These are phyloP conservation scores for Radiomyces spectabilis DNA, from an alignment of 192 early-diverging fungal genomes.

Conservation along the genomic window DNA sequence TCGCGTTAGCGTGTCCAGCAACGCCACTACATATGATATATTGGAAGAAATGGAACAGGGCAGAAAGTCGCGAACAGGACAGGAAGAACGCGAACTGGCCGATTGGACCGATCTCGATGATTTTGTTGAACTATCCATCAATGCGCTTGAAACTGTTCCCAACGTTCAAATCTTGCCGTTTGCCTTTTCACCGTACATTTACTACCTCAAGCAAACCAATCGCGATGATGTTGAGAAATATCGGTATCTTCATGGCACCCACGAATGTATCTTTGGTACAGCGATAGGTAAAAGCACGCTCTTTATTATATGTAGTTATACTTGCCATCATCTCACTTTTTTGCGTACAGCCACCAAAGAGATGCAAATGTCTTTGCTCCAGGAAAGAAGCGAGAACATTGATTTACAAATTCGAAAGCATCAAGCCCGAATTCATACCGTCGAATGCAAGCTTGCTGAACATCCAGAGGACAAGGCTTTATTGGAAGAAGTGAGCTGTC, in stretches of 20 bases:
- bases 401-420: constrained; percentile 48
- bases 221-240: constrained; percentile 27
- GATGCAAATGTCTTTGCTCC: constrained; percentile 48
- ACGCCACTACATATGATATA: background rate
- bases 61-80: background rate
- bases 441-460: constrained; percentile 35
- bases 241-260: constrained; percentile 26
- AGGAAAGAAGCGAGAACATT: constrained; percentile 46
- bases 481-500: constrained; percentile 26
- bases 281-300: constrained; percentile 18
- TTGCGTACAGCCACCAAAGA: constrained; percentile 37
- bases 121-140: constrained; percentile 35
- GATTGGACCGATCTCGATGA: constrained; percentile 49
- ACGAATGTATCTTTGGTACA: constrained; percentile 32
- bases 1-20: background rate
- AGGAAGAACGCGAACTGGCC: constrained; percentile 8
- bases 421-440: constrained; percentile 34
- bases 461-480: constrained; percentile 35
- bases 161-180: constrained; percentile 43
- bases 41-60: constrained; percentile 8
- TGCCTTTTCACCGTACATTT: constrained; percentile 49
- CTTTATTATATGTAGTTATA: background rate
- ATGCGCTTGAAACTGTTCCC: constrained; percentile 24
- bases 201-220: constrained; percentile 36
- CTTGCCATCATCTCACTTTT: background rate